Base-by-base conservation (phyloP, 306 rosid genomes). In the Geum urbanum region DNA sequence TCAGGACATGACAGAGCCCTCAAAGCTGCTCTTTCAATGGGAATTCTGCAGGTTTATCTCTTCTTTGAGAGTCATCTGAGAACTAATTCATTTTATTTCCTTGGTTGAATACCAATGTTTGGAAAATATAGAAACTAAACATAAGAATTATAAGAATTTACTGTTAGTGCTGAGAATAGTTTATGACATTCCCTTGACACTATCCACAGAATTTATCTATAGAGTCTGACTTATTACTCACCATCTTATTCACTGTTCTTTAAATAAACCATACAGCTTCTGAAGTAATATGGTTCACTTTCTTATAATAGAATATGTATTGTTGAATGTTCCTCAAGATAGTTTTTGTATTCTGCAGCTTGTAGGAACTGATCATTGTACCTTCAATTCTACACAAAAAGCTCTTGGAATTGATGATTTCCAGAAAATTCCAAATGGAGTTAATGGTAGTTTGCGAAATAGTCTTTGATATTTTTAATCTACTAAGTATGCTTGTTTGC, bases 301-400 rank as follows among this genome's bases (percentile, higher is more conserved):
- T 69, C 2, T 7, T 1, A 52, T 9, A 35, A 32, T 9, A 12
- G 32, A 18, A 7, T 39, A 68, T 12, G 0, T 58, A 4, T 22
- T 65, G 32, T 27, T 27, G 32, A 27, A 27, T 35, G 55, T 4
- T 14, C 16, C 19, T 52, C 19, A 19, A 0, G 15, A 12, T 40
- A 20, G 72, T 15, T 79, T 80, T 63, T 65, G 19, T 72, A 57
- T 79, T 81, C 73, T 83, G 81, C 96, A 92, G 98, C 87, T 92
- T 67, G 94, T 92, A 70, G 97, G 98, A 77, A 88, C 98, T 6
- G 97, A 92, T 75, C 98, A 90, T 71, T 90, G 96, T 77, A 51
- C 76, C 75, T 88, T 86, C 77, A 92, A 90, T 67, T 92, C 98
- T 63, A 88, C 91, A 68, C 98, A 92, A 49, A 90, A 92, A 75